These are phyloP conservation scores for Acer yangbiense DNA, from an alignment of 345 rosid genomes.

Conservation along the genomic window DNA sequence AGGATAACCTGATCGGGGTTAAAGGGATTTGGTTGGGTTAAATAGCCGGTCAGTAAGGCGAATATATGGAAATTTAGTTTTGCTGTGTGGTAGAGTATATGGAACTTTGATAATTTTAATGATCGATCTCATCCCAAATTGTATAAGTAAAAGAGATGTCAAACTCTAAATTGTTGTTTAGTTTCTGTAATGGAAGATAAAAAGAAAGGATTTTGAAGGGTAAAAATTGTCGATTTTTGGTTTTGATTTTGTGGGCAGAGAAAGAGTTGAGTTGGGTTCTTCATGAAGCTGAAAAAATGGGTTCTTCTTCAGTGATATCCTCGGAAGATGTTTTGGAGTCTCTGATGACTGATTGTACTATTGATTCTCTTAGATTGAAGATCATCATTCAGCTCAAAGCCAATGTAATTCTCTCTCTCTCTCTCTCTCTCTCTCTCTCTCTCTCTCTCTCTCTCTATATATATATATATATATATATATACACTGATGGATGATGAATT, in stretches of 20 bases:
- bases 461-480: background rate
- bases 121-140: no score
- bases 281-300: slow-evolving; percentile 17
- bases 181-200: background rate
- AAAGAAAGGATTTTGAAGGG: background rate
- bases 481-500: no score
- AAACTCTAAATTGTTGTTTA: background rate
- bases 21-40: no score
- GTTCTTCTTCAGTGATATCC: slow-evolving; percentile 70
- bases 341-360: slow-evolving; percentile 87
- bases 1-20: no score
- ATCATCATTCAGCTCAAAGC: slow-evolving; percentile 85
- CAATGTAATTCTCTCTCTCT: slow-evolving; percentile 50
- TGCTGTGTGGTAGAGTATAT: no score
- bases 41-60: no score
- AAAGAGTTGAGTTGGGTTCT: background rate
- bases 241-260: slow-evolving; percentile 15
- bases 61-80: no score
- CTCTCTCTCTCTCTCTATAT: background rate
- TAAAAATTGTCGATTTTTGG: slow-evolving; percentile 3
- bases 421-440: background rate
- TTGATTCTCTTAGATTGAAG: slow-evolving; percentile 79
- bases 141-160: no score
- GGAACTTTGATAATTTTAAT: no score
- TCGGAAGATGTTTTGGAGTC: slow-evolving; percentile 82